A percentile compares a stretch with the other conserved stretches of the same genome.
These are phyloP conservation scores for Cordyceps cicadae DNA, from an alignment of 2,329 filamentous ascomycete species.

Conservation along the genomic window DNA sequence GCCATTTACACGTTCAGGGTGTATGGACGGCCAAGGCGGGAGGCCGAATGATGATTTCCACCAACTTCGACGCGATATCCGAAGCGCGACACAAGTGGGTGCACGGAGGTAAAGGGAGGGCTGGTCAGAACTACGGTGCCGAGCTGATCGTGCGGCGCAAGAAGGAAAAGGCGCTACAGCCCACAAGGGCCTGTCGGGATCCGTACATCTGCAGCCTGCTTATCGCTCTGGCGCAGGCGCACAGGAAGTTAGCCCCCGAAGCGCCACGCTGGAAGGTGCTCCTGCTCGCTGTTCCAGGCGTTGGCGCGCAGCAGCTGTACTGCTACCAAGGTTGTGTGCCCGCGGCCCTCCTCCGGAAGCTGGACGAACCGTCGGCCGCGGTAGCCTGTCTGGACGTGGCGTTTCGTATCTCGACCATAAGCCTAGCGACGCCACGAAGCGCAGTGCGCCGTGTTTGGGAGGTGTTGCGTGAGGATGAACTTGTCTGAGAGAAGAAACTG, in stretches of 20 bases:
- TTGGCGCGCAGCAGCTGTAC: neutral
- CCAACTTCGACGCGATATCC: neutral
- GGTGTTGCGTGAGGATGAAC: neutral
- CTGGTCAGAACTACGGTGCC: neutral
- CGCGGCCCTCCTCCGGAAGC: neutral
- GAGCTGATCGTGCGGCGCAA: neutral
- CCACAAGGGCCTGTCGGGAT: neutral
- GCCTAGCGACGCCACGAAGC: neutral
- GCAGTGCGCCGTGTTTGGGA: neutral
- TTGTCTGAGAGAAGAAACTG: neutral
- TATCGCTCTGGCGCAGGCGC: neutral
- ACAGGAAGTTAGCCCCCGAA: neutral
- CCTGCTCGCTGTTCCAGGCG: neutral
- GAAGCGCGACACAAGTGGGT: neutral
- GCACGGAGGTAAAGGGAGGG: neutral
- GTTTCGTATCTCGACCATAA: neutral
- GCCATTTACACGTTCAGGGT: neutral
- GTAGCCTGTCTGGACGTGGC: neutral
- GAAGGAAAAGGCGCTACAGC: neutral
- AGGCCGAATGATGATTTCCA: neutral
- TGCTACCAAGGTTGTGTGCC: neutral
- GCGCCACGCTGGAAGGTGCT: neutral
- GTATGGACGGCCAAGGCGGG: neutral
- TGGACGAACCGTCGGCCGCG: neutral
- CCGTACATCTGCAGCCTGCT: constrained; percentile 2